Evolutionary conservation across 2,329 filamentous ascomycete genomes (phyloP).

Genomic region (Myriosclerotinia curreyana): DNA sequence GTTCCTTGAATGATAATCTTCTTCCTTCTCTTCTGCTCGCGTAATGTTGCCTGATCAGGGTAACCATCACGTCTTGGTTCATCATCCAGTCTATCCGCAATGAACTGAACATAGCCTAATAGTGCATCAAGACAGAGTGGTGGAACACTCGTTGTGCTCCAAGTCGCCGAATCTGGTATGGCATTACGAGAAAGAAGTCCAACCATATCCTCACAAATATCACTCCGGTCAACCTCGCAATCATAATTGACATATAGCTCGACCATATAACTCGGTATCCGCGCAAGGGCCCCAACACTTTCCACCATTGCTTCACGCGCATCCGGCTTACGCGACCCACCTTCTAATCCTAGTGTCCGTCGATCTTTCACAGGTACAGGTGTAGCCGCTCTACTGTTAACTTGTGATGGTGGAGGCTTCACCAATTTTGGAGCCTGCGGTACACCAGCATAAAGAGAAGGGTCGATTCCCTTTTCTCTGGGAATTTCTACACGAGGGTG

Average conservation of each 20-base stretch:
- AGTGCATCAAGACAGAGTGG: slow-evolving; percentile 91
- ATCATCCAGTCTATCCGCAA: slow-evolving; percentile 80
- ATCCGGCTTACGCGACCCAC: slow-evolving; percentile 87
- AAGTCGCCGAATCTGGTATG: slow-evolving; percentile 93
- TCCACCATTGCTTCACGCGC: slow-evolving; percentile 98
- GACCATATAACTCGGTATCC: slow-evolving; percentile 91
- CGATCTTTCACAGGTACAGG: slow-evolving; percentile 90
- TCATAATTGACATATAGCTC: slow-evolving; percentile 98
- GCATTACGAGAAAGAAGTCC: slow-evolving; percentile 90
- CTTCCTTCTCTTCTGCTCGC: slow-evolving; percentile 74
- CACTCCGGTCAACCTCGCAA: slow-evolving; percentile 85
- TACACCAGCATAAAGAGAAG: slow-evolving; percentile 86
- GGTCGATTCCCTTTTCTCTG: slow-evolving; percentile 83
- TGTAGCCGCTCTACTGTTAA: slow-evolving; percentile 77
- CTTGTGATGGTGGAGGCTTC: slow-evolving; percentile 59
- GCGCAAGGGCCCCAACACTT: slow-evolving; percentile 83
- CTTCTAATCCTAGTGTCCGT: slow-evolving; percentile 88
- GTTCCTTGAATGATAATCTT: slow-evolving; percentile 85
- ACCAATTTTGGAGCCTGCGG: slow-evolving; percentile 86
- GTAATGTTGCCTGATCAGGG: slow-evolving; percentile 62
- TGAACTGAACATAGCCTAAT: slow-evolving; percentile 85
- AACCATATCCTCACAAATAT: slow-evolving; percentile 93
- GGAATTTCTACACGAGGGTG: slow-evolving; percentile 95
- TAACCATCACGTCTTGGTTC: slow-evolving; percentile 61
- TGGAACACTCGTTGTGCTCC: slow-evolving; percentile 98